Conservation (phyloP, 176 grass and related monocot species). For the Avena sativa region DNA sequence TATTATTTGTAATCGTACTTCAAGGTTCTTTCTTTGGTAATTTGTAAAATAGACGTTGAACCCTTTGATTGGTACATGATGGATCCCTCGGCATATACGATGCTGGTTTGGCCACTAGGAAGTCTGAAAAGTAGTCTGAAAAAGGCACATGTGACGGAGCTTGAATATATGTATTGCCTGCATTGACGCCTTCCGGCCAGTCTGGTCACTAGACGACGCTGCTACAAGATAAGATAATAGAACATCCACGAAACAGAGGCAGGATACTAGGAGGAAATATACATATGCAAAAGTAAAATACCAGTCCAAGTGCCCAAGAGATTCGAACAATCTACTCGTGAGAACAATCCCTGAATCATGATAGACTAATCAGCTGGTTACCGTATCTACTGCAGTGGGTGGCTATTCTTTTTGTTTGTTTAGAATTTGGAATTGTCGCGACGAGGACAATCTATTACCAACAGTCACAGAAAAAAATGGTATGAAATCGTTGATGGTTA, state of each 20-base stretch:
- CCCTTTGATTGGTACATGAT: background rate
- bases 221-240: background rate
- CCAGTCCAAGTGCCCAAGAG: background rate
- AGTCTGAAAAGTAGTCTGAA: background rate
- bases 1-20: background rate
- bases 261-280: background rate
- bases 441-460: background rate
- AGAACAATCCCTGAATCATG: background rate
- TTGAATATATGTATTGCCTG: background rate
- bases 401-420: background rate
- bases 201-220: constrained; percentile 1
- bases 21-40: background rate
- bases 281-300: background rate
- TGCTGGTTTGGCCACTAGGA: background rate
- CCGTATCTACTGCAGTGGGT: background rate
- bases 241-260: background rate
- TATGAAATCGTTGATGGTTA: background rate
- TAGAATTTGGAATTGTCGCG: background rate
- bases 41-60: background rate
- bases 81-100: constrained; percentile 1
- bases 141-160: background rate
- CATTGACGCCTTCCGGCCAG: background rate
- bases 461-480: background rate
- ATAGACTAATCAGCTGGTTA: background rate
- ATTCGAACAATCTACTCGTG: background rate